Base-by-base conservation (phyloP, 2,329 filamentous ascomycete species). In the Elsinoe australis region DNA sequence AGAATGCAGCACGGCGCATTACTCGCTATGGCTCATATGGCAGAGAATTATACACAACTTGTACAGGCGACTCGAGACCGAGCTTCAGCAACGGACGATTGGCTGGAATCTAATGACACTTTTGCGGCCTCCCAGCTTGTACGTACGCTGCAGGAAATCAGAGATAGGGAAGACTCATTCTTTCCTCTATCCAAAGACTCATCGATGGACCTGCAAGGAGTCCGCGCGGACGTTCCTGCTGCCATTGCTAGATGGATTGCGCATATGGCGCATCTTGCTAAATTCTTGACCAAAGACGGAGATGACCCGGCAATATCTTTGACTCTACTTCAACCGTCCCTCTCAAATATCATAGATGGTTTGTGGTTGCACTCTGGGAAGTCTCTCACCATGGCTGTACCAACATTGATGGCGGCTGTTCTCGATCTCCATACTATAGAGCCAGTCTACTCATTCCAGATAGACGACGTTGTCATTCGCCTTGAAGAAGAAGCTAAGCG, bases 1-100 rank as follows among this genome's bases (percentile, higher is more conserved):
- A 15, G 17, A 10, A 12, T 31, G 22, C 45, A 48, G 18, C 45
- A 48, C n/a, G 45, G 45, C 12, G 45, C 31, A 3, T 24, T 48
- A 9, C 18, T 48, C 3, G 33, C 45, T n/a, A 18, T 38, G 4
- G 19, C 18, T 10, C n/a, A 10, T 5, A 39, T 39, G 18, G 33
- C 34, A 6, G 22, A 35, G 1, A 17, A 15, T 17, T 18, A 12
- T 2, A n/a, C 29, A 2, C 29, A n/a, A 32, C 10, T 32, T 32
- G 29, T 15, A n/a, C 3, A 8, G n/a, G 4, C 29, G 9, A 7
- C n/a, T 32, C 12, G 2, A 32, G 4, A 32, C 2, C 4, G 29
- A 4, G 17, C 29, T 32, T 32, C 10, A n/a, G 17, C n/a, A n/a
- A n/a, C n/a, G n/a, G n/a, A n/a, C n/a, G n/a, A n/a, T n/a, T n/a